phyloP scores from a whole-genome alignment of 1,284 basidiomycete species.

The Fomitopsis schrenkii region DNA sequence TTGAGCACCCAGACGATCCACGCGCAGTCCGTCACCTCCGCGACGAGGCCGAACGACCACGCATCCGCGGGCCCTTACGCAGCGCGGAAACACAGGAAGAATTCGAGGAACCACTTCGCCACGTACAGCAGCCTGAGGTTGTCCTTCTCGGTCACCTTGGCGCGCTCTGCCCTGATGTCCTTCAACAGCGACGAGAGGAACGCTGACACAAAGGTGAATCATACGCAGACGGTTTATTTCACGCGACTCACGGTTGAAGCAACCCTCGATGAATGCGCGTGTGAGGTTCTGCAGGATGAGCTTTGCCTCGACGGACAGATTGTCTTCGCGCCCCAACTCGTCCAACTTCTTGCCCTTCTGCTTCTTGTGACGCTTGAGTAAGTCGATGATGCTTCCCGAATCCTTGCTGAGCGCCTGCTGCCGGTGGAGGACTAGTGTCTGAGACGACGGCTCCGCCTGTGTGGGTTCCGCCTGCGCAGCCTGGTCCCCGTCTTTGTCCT shows the following conservation, averaged over 20 bases:
- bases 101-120: constrained; percentile 86
- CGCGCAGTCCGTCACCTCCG: constrained; percentile 78
- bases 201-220: constrained; percentile 39
- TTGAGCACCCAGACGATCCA: constrained; percentile 87
- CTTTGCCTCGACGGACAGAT: constrained; percentile 71
- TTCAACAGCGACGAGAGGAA: constrained; percentile 83
- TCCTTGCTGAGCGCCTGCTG: constrained; percentile 80
- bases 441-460: constrained; percentile 27
- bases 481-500: neutral
- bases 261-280: constrained; percentile 69
- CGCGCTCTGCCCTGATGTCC: constrained; percentile 88
- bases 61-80: constrained; percentile 37
- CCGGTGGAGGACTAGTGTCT: constrained; percentile 70
- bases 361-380: constrained; percentile 61
- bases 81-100: constrained; percentile 64
- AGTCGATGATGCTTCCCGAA: constrained; percentile 74
- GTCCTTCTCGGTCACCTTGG: constrained; percentile 88
- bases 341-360: constrained; percentile 68
- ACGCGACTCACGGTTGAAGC: constrained; percentile 76
- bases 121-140: constrained; percentile 82
- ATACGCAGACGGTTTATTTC: neutral
- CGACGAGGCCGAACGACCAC: constrained; percentile 75
- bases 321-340: constrained; percentile 68
- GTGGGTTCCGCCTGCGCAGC: neutral
- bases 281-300: constrained; percentile 65